Base-by-base conservation (phyloP, 2,329 filamentous ascomycete genomes). In the Diaporthe sp. region DNA sequence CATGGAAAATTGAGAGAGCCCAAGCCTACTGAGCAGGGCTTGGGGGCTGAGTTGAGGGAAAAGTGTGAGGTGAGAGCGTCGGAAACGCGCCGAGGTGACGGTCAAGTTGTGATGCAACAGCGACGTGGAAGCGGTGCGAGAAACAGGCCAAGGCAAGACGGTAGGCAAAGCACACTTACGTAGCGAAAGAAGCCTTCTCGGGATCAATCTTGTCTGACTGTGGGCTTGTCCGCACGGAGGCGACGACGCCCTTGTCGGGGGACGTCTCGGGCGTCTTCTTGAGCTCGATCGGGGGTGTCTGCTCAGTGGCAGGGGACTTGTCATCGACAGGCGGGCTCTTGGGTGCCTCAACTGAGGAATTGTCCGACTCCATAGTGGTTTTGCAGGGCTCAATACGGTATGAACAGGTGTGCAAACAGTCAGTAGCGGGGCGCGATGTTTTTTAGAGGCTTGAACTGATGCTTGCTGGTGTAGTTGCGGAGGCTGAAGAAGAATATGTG, bases 201-300 rank as follows among this genome's bases (percentile, higher is more conserved):
- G 58, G 58, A 10, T 37, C 17, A 19, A n/a, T n/a, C 10, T 42
- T 51, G 25, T 65, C 71, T 34, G 58, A 55, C 15, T 28, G 79
- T 80, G 72, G 13, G 13, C 49, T 79, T 73, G 79, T 75, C 75
- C 77, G 13, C 77, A 74, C 73, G 77, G 74, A 72, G 77, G 74
- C 71, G 77, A 74, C 73, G 79, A 77, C 60, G 77, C 75, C 76
- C 71, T 75, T 71, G 55, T 75, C 73, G 10, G 71, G 58, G 19
- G 71, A 65, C 46, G 65, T 70, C 65, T 70, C 65, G 5, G 71
- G 71, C 4, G 71, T 73, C 71, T 57, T 73, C 71, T 73, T 62
- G 8, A 51, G 58, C 15, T 65, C 55, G 12, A 49, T 71, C n/a
- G 75, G 39, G 9, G 49, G 58, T 7, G 65, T 58, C 58, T 67